Conservation (phyloP, 345 rosid species). For the Eucalyptus coolabah region DNA sequence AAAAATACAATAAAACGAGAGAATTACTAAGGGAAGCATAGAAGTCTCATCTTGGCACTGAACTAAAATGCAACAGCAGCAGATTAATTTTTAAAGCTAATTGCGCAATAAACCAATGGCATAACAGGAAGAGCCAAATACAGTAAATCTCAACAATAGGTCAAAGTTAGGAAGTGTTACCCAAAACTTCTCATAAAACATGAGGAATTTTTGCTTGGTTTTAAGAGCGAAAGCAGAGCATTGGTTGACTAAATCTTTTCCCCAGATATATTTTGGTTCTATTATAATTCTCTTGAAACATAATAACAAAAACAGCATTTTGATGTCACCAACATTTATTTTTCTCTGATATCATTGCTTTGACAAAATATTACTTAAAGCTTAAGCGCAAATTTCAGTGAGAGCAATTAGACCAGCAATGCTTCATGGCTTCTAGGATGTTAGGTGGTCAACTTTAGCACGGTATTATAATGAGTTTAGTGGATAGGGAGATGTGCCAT, state of each 20-base stretch:
- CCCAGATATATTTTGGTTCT: neutral
- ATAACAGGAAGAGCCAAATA: neutral
- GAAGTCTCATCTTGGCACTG: neutral
- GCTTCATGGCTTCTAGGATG: neutral
- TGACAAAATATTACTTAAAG: neutral
- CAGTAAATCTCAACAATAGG: neutral
- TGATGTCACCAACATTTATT: neutral
- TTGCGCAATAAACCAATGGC: neutral
- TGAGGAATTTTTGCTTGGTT: neutral
- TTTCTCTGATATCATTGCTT: neutral
- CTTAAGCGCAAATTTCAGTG: neutral
- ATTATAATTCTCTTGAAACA: neutral
- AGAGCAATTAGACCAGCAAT: neutral
- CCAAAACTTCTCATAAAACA: neutral
- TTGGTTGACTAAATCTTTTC: neutral
- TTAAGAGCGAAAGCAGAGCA: neutral
- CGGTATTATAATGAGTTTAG: neutral
- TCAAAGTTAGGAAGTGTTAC: neutral
- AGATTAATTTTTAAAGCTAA: neutral
- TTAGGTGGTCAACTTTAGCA: neutral
- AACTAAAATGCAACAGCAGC: neutral
- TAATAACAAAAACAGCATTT: neutral
- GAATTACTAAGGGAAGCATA: neutral
- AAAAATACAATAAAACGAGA: neutral
- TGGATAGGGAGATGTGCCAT: neutral